These are phyloP conservation scores for Ascochyta koolunga DNA, from an alignment of 2,329 filamentous ascomycete species.

Conservation along the genomic window DNA sequence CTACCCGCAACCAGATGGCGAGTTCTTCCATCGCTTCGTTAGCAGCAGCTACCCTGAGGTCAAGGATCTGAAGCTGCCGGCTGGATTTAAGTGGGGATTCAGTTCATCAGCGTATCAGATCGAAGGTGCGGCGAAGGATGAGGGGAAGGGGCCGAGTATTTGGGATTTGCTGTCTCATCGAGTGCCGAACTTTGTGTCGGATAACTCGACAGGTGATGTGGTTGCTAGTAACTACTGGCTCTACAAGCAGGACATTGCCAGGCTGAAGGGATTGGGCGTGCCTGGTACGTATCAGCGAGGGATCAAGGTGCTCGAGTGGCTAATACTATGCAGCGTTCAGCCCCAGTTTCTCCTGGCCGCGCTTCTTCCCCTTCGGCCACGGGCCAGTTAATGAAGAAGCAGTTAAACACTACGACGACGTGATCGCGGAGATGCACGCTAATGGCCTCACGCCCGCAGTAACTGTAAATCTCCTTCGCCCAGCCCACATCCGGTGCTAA, in stretches of 20 bases:
- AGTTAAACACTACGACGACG: conserved; percentile 49
- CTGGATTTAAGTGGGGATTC: conserved; percentile 52
- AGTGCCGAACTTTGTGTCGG: conserved; percentile 49
- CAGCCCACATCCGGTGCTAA: not conserved
- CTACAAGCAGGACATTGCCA: conserved; percentile 53
- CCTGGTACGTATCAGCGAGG: conserved; percentile 18
- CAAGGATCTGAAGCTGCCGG: conserved; percentile 48
- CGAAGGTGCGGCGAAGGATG: conserved; percentile 52
- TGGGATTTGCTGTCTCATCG: conserved; percentile 53
- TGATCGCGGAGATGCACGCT: conserved; percentile 45
- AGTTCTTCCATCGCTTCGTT: conserved; percentile 53
- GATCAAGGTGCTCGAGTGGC: not conserved
- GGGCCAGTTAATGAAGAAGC: conserved; percentile 46
- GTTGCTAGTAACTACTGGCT: conserved; percentile 51
- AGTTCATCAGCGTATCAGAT: conserved; percentile 52
- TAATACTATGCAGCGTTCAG: conserved; percentile 32
- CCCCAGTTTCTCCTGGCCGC: conserved; percentile 48
- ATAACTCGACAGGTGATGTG: conserved; percentile 51
- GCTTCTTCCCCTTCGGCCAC: conserved; percentile 48
- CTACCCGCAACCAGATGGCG: conserved; percentile 47
- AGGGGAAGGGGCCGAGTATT: conserved; percentile 52
- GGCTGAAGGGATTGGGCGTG: conserved; percentile 44
- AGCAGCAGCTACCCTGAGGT: conserved; percentile 42
- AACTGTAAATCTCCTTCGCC: conserved; percentile 20
- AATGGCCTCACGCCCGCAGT: conserved; percentile 46